These are phyloP conservation scores for Chrysoporthe cubensis DNA, from an alignment of 2,329 filamentous ascomycete species.

Conservation along the genomic window DNA sequence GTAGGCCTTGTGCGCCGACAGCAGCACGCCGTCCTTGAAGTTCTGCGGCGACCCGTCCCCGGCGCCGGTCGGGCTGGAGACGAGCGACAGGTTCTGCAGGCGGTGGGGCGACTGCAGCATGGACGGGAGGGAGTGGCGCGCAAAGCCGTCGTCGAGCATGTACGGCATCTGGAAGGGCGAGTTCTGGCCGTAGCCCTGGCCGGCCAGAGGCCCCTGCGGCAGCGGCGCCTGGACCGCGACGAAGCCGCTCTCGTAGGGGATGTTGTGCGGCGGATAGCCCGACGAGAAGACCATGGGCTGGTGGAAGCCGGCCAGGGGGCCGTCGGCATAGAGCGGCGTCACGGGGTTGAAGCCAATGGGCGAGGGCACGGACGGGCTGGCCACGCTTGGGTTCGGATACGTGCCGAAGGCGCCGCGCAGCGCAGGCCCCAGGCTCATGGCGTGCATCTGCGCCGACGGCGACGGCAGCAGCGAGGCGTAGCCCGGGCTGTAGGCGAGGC, in stretches of 20 bases:
- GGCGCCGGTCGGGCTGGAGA: conserved; percentile 26
- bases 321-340: conserved; percentile 44
- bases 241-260: conserved; percentile 39
- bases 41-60: conserved; percentile 37
- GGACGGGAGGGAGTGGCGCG: conserved; percentile 32
- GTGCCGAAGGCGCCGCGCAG: conserved; percentile 23
- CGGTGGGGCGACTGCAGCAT: conserved; percentile 34
- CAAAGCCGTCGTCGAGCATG: conserved; percentile 36
- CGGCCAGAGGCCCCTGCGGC: conserved; percentile 33
- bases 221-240: conserved; percentile 37
- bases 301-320: conserved; percentile 35
- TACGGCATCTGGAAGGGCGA: conserved; percentile 35
- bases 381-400: conserved; percentile 39
- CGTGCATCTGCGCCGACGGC: conserved; percentile 33
- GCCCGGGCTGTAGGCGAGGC: conserved; percentile 23
- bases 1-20: conserved; percentile 74
- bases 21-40: conserved; percentile 71
- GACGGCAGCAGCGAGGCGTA: conserved; percentile 25
- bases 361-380: conserved; percentile 46
- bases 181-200: conserved; percentile 33
- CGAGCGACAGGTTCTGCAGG: conserved; percentile 34
- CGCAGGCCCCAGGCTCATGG: conserved; percentile 15
- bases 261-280: conserved; percentile 41
- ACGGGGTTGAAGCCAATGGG: conserved; percentile 42
- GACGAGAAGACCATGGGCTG: conserved; percentile 33